phyloP scores from a whole-genome alignment of 23 red algal genomes.

The Agarophyton chilense region DNA sequence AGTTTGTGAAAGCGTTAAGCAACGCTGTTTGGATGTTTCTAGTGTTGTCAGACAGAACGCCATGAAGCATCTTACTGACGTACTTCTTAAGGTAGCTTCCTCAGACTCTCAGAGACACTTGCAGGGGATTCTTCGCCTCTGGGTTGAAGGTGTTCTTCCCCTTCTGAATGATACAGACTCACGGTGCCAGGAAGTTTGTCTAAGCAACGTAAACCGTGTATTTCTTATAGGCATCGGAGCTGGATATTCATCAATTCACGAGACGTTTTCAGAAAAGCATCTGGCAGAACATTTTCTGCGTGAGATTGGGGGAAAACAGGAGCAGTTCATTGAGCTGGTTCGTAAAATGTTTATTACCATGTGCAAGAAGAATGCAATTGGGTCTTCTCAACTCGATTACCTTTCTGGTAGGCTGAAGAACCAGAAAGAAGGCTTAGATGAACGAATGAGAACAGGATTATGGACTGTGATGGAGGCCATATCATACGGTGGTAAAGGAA shows the following conservation, averaged over 20 bases:
- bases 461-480: conserved; percentile 30
- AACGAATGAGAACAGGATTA: background rate
- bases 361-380: background rate
- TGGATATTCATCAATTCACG: background rate
- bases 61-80: background rate
- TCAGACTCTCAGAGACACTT: background rate
- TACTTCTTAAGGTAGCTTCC: conserved; percentile 12
- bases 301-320: background rate
- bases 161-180: conserved; percentile 41
- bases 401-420: background rate
- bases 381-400: background rate
- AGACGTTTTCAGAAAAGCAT: background rate
- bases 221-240: background rate
- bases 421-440: background rate
- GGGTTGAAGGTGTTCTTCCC: conserved; percentile 29
- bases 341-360: background rate
- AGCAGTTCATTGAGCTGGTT: background rate
- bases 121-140: conserved; percentile 1
- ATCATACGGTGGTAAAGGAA: conserved; percentile 8
- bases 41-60: conserved; percentile 3
- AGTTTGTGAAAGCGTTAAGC: background rate
- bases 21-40: conserved; percentile 35
- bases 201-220: conserved; percentile 4
- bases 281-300: background rate
- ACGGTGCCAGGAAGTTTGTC: conserved; percentile 36